phyloP scores from a whole-genome alignment of 2,329 filamentous ascomycete species.

The Xylaria sp. region DNA sequence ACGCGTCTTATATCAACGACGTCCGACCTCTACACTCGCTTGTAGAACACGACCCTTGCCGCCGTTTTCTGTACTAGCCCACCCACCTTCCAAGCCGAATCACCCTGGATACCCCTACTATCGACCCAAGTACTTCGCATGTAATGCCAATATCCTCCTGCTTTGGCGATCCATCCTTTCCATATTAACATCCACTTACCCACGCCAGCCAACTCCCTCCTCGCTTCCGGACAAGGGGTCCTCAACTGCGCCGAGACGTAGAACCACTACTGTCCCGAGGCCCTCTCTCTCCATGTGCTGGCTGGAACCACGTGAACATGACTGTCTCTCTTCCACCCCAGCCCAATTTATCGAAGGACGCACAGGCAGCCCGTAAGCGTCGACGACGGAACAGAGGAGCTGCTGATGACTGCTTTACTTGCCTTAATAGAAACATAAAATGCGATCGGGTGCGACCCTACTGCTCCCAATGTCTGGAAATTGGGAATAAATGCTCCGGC shows the following conservation, averaged over 20 bases:
- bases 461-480: conserved; percentile 90
- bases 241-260: conserved; percentile 32
- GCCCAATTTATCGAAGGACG: conserved; percentile 52
- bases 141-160: conserved; percentile 39
- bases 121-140: too few relatives aligned
- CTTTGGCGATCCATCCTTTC: conserved; percentile 41
- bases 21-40: too few relatives aligned
- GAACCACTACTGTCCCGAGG: conserved; percentile 25
- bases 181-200: conserved; percentile 48
- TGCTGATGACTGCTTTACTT: conserved; percentile 93
- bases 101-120: too few relatives aligned
- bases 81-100: too few relatives aligned
- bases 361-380: conserved; percentile 65
- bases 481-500: conserved; percentile 89
- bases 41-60: too few relatives aligned
- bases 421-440: conserved; percentile 78
- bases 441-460: conserved; percentile 93
- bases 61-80: too few relatives aligned
- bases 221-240: conserved; percentile 36
- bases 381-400: conserved; percentile 89
- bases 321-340: conserved; percentile 52
- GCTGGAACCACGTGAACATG: conserved; percentile 43
- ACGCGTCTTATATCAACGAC: too few relatives aligned
- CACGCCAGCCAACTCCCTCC: conserved; percentile 44
- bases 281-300: conserved; percentile 31